Evolutionary conservation across 2,329 filamentous ascomycete genomes (phyloP).

Genomic region (Cadophora malorum): DNA sequence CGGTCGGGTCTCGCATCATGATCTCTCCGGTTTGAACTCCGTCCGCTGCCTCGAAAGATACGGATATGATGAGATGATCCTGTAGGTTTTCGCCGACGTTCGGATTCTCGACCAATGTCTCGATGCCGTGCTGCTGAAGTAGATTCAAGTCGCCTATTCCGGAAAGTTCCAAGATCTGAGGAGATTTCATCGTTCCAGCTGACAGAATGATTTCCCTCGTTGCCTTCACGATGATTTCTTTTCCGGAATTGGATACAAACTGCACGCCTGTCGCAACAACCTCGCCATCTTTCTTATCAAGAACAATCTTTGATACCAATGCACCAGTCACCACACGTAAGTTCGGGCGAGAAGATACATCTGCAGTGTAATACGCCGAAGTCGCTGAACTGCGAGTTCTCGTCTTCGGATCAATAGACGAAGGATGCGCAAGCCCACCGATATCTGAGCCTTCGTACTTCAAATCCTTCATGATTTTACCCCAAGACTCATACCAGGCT

Average conservation of each 20-base stretch:
- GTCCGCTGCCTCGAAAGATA: slow-evolving; percentile 50
- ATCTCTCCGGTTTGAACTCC: slow-evolving; percentile 47
- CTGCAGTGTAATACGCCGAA: slow-evolving; percentile 33
- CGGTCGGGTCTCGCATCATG: slow-evolving; percentile 42
- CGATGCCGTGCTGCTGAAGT: slow-evolving; percentile 45
- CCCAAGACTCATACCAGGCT: slow-evolving; percentile 27
- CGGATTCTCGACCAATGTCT: slow-evolving; percentile 40
- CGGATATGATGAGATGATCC: slow-evolving; percentile 49
- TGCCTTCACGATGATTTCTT: slow-evolving; percentile 49
- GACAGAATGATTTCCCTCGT: slow-evolving; percentile 37
- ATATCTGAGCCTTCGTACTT: slow-evolving; percentile 44
- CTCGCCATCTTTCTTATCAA: slow-evolving; percentile 19
- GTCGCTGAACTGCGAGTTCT: slow-evolving; percentile 36
- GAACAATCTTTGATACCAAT: slow-evolving; percentile 74
- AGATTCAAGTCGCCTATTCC: slow-evolving; percentile 54
- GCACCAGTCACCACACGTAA: slow-evolving; percentile 84
- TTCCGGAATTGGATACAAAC: slow-evolving; percentile 9
- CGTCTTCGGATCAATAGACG: slow-evolving; percentile 31
- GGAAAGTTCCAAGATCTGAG: slow-evolving; percentile 57
- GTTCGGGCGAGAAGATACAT: slow-evolving; percentile 54
- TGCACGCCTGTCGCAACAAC: slow-evolving; percentile 25
- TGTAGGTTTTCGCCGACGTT: slow-evolving; percentile 46
- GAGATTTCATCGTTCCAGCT: slow-evolving; percentile 52
- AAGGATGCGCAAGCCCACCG: slow-evolving; percentile 44
- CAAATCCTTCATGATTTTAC: slow-evolving; percentile 37